These are phyloP conservation scores for Eimeria brunetti DNA, from an alignment of 169 alveolate genomes.

Conservation along the genomic window DNA sequence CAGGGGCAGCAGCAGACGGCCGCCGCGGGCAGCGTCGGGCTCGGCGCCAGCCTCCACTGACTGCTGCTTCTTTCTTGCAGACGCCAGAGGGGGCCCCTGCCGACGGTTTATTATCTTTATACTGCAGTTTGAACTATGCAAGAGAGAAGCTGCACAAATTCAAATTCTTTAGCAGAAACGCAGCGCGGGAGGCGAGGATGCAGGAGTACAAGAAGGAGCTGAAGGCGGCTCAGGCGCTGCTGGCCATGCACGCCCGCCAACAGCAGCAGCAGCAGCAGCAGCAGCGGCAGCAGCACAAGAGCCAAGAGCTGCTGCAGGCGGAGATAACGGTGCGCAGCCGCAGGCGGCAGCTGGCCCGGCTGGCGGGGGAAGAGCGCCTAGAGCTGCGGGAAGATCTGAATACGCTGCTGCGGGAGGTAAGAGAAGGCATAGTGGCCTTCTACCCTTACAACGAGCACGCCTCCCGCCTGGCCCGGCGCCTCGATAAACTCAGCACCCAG, in stretches of 20 bases:
- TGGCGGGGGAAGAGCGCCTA: slow-evolving; percentile 24
- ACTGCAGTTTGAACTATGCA: slow-evolving; percentile 29
- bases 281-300: slow-evolving; percentile 12
- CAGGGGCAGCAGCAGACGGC: background rate
- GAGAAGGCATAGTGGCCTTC: background rate
- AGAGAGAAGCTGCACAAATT: slow-evolving; percentile 37
- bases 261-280: background rate
- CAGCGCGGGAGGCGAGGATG: background rate
- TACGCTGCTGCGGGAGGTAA: background rate
- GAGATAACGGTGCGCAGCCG: slow-evolving; percentile 11
- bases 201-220: background rate
- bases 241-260: background rate
- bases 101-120: background rate
- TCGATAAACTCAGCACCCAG: background rate
- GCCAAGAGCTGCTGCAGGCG: slow-evolving; percentile 19
- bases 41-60: slow-evolving; percentile 63
- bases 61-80: slow-evolving; percentile 17
- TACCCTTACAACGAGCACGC: slow-evolving; percentile 42
- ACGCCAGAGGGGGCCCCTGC: slow-evolving; percentile 34
- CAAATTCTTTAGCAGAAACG: background rate
- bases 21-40: slow-evolving; percentile 8
- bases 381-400: slow-evolving; percentile 45
- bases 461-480: slow-evolving; percentile 16
- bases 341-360: slow-evolving; percentile 45
- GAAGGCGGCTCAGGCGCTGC: slow-evolving; percentile 43